These are phyloP conservation scores for Phytophthora cryptogea DNA, from an alignment of 352 stramenopile genomes.

Conservation along the genomic window DNA sequence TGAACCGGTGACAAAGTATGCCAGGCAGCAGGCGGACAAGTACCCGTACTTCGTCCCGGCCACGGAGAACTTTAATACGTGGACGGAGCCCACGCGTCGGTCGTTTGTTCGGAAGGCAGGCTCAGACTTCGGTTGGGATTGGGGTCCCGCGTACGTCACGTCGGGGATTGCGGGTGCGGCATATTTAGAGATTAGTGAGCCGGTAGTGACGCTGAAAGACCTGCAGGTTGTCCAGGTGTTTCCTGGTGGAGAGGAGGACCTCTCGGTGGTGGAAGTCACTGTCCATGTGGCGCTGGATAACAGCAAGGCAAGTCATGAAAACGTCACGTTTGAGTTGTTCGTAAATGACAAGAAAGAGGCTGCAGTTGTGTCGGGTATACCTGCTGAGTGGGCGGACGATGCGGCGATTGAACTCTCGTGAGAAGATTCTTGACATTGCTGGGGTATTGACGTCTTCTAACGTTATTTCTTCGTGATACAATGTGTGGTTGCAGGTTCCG, in stretches of 20 bases:
- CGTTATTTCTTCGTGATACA: slow-evolving; percentile 5
- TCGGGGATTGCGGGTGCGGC: slow-evolving; percentile 62
- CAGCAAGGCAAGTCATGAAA: slow-evolving; percentile 28
- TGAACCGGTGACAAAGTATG: slow-evolving; percentile 55
- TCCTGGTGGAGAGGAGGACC: slow-evolving; percentile 25
- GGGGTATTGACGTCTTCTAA: not conserved
- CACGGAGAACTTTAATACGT: slow-evolving; percentile 80
- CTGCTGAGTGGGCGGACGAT: slow-evolving; percentile 18
- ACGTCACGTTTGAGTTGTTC: slow-evolving; percentile 53
- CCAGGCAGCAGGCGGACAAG: slow-evolving; percentile 45
- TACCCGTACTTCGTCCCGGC: slow-evolving; percentile 83
- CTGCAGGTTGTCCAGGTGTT: slow-evolving; percentile 58
- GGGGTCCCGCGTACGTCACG: slow-evolving; percentile 75
- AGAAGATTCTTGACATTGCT: slow-evolving; percentile 3
- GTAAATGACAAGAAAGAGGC: slow-evolving; percentile 43
- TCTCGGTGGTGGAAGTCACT: slow-evolving; percentile 46
- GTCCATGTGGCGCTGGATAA: slow-evolving; percentile 45
- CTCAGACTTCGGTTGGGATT: slow-evolving; percentile 90
- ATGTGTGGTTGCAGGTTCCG: slow-evolving; percentile 32
- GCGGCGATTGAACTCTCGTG: slow-evolving; percentile 42
- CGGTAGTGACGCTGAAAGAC: slow-evolving; percentile 29
- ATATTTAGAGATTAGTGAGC: slow-evolving; percentile 44
- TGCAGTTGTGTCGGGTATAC: slow-evolving; percentile 21
- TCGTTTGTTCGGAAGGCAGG: slow-evolving; percentile 86
- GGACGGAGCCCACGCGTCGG: slow-evolving; percentile 76